Base-by-base conservation (phyloP, 2,329 filamentous ascomycete species). In the Dactylellina cionopaga region DNA sequence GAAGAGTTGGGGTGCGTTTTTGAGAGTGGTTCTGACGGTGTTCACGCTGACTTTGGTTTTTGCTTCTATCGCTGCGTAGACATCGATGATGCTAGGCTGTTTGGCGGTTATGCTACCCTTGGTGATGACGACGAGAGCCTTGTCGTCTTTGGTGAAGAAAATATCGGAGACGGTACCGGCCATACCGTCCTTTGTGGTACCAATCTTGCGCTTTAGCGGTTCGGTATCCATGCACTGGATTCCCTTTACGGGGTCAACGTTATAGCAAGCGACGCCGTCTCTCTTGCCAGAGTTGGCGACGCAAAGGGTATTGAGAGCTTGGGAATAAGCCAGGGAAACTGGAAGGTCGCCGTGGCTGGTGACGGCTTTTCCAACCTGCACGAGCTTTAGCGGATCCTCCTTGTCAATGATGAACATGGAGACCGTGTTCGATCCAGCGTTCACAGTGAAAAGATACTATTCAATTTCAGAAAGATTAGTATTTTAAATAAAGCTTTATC, bases 81-180 rank as follows among this genome's bases (percentile, higher is more conserved):
- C 58, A 22, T 78, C 51, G 2, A 88, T 82, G 0, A 82, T 75
- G 70, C 86, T 87, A 0, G 82, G 78, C 0, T 84, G 83, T 77
- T 86, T 87, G 3, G 78, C 79, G 0, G 80, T 75, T 0, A 85
- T 85, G 60, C 88, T 82, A 0, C 87, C 87, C 78, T 90, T 90
- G 39, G 89, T 86, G 0, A 85, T 87, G 0, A 84, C 82, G 54
- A 85, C 82, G 0, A 90, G 79, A 1, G 79, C 81, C 0, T 77
- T 79, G 72, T 86, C 82, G 56, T 89, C 86, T 0, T 78, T 78
- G 0, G 85, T 86, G 79, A 88, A 89, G 77, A 88, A 85, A 0
- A 83, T 81, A 5, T 89, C 86, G 0, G 87, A 88, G 1, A 89
- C 82, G 0, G 85, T 88, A 78, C 88, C 87, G 1, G 80, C 78